Base-by-base conservation (phyloP, 1,139 yeast genomes). In the Tardiomyces digboiensis region DNA sequence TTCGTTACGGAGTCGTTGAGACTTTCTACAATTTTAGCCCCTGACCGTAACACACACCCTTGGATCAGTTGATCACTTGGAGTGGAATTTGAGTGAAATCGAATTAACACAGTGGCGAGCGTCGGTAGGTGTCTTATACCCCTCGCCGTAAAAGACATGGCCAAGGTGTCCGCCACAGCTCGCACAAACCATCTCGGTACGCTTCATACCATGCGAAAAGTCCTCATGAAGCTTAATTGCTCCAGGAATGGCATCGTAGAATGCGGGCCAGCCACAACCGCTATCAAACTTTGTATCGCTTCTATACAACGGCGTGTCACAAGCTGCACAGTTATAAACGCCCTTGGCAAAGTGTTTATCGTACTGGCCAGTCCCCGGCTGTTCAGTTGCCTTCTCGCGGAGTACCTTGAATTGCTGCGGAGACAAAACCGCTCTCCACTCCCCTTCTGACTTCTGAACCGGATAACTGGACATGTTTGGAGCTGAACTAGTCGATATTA, bases 181-280 rank as follows among this genome's bases (percentile, higher is more conserved):
- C 16, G 80, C 68, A 59, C 98, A 91, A 49, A 83, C 72, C 81
- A 89, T 88, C 62, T 91, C 99, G 13, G 80, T 85, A 49, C 98
- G 72, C 16, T 68, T 71, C 89, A 81, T 86, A 0, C 97, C 97
- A 45, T 66, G 66, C 8, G 80, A 63, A 0, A 46, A 55, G 62
- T 91, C 99, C 21, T 70, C 72, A 50, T 73, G 65, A 13, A 82
- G 70, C 23, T 65, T 72, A 40, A 91, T 71, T 1, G 95, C 72
- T 0, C 88, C 89, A 0, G 95, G 94, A 42, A 89, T 68, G 3
- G 95, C 96, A 46, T 85, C 82, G 61, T 81, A 89, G 64, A 91
- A 91, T 0, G 97, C 88, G 0, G 98, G 98, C 98, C 98, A 91
- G 2, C 98, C 98, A 64, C 98, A 91, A 45, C 87, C 88, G 19